phyloP scores from a whole-genome alignment of 2,329 filamentous ascomycete genomes.

The Trichophyton simii region DNA sequence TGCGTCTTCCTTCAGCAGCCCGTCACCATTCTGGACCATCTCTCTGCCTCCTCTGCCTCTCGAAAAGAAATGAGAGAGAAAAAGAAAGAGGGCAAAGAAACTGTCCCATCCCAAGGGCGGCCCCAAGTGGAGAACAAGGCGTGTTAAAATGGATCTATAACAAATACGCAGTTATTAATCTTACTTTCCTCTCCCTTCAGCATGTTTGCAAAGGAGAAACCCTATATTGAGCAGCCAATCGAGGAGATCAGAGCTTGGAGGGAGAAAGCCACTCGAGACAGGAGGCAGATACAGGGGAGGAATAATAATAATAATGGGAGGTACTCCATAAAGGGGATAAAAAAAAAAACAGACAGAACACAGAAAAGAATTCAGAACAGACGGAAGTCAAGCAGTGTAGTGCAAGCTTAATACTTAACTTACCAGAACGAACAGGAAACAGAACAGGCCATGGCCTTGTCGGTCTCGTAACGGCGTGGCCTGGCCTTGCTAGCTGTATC shows the following conservation, averaged over 20 bases:
- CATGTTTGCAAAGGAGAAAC: background rate
- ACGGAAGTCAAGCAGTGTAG: too few species aligned
- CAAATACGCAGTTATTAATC: background rate
- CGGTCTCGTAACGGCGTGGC: background rate
- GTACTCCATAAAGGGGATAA: background rate
- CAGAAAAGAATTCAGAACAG: too few species aligned
- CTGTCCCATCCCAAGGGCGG: background rate
- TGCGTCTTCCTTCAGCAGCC: background rate
- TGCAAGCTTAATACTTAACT: too few species aligned
- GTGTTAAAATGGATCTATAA: background rate
- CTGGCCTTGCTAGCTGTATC: background rate
- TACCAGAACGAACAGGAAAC: too few species aligned
- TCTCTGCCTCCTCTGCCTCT: too few species aligned
- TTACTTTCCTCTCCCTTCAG: background rate
- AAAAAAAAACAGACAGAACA: too few species aligned
- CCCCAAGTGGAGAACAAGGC: background rate
- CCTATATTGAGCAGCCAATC: slow-evolving; percentile 1
- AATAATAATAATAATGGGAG: too few species aligned
- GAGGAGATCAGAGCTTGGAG: too few species aligned
- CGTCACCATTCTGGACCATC: background rate
- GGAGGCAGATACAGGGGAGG: background rate
- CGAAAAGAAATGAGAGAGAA: too few species aligned
- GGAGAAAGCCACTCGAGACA: background rate
- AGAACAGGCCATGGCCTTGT: background rate
- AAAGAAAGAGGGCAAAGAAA: background rate